Base-by-base conservation (phyloP, 345 rosid species). In the Brassica incana region DNA sequence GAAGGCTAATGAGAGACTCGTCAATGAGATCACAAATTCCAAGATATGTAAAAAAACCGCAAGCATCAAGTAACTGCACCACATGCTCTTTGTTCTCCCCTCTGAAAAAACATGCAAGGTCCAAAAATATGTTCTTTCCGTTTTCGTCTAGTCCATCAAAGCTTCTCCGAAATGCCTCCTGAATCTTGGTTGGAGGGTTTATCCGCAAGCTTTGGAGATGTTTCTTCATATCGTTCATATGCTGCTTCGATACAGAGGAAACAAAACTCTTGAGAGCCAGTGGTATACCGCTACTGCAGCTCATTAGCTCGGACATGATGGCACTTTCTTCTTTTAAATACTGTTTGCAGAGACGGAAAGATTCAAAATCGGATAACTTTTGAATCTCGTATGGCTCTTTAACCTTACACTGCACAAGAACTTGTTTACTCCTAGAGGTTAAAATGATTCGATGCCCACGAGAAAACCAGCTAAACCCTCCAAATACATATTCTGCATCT, bases 391-490 rank as follows among this genome's bases (percentile, higher is more conserved):
- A 65, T 7, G 2, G 63, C n/a, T 72, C 30, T 56, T 40, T 65
- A 58, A 72, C 82, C 1, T 66, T 78, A 2, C 82, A 78, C 23
- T 65, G 77, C 32, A 78, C 14, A 65, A 78, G 82, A 78, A 78
- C 73, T 72, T 78, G 82, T 59, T 72, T 78, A 16, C 48, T 40
- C 68, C 82, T 66, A 8, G 82, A 78, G 0, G 82, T 78, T 40
- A 78, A 40, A 2, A 72, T 78, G 38, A 78, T 54, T 71, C 4
- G 40, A 61, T 78, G 81, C 36, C 77, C 77, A 36, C 12, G 76
- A 71, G 81, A 78, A 72, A 78, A 72, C 82, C 82, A 78, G 18
- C 77, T 61, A 78, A 78, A 78, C 73, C 82, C 81, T 29, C 81
- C 81, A 18, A 72, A 29, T 58, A 72, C 72, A 30, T 36, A 25